Evolutionary conservation across 495 filamentous ascomycete species (phyloP).

Genomic region (Aspergillus wentii): DNA sequence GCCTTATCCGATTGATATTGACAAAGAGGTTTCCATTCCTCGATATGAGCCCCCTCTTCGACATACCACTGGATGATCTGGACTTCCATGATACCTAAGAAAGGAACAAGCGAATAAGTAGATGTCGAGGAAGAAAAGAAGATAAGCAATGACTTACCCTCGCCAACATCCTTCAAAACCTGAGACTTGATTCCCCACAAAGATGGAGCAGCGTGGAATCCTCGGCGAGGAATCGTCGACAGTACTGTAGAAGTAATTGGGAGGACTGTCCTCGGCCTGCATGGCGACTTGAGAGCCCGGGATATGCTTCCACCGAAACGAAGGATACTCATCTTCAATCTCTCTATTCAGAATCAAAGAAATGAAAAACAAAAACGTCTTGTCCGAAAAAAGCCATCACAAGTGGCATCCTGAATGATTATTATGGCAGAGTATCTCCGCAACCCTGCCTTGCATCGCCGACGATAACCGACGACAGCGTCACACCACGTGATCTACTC

Average conservation of each 20-base stretch:
- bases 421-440: constrained; percentile 8
- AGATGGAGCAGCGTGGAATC: constrained; percentile 57
- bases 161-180: constrained; percentile 90
- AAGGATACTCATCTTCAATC: constrained; percentile 30
- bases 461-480: constrained; percentile 38
- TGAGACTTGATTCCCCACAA: constrained; percentile 74
- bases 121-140: constrained; percentile 3
- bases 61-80: constrained; percentile 99
- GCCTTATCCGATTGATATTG: constrained; percentile 99
- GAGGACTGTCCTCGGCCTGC: constrained; percentile 23
- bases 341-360: constrained; percentile 1
- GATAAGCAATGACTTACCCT: constrained; percentile 54
- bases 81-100: constrained; percentile 87
- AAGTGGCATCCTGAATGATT: background rate
- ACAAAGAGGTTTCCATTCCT: constrained; percentile 96
- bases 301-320: constrained; percentile 23
- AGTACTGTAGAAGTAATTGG: constrained; percentile 21
- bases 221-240: constrained; percentile 23
- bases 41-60: constrained; percentile 88
- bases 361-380: constrained; percentile 1
- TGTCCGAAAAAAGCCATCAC: constrained; percentile 1
- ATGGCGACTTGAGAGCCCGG: constrained; percentile 19
- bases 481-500: constrained; percentile 31
- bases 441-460: constrained; percentile 16
- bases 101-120: constrained; percentile 10